phyloP scores from a whole-genome alignment of 202 grass and related monocot species.

The Musa balbisiana region DNA sequence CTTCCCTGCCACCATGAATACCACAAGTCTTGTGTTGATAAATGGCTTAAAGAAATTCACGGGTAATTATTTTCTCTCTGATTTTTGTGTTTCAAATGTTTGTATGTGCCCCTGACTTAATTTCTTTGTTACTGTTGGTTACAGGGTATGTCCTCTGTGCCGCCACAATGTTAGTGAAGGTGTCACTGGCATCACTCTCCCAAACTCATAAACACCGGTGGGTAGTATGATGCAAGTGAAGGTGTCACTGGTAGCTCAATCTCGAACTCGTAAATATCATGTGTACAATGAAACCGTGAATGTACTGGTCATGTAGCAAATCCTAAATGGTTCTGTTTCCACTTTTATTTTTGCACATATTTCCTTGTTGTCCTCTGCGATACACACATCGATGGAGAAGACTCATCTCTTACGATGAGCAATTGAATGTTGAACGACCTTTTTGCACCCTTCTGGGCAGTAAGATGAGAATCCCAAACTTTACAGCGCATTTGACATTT shows the following conservation, averaged over 20 bases:
- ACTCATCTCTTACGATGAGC: too few species aligned
- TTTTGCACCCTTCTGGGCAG: too few species aligned
- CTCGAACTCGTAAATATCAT: too few species aligned
- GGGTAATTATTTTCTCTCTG: conserved; percentile 33
- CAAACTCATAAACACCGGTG: too few species aligned
- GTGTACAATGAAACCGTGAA: background rate
- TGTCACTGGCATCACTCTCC: background rate
- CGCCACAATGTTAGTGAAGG: conserved; percentile 64
- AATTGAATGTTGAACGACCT: too few species aligned
- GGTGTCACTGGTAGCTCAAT: background rate
- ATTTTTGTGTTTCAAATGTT: background rate
- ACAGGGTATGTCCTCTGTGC: conserved; percentile 83
- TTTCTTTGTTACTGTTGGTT: background rate
- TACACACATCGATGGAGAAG: too few species aligned
- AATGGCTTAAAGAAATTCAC: conserved; percentile 98
- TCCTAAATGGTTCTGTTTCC: background rate
- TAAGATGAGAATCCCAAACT: too few species aligned
- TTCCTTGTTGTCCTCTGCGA: background rate
- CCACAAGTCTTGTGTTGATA: conserved; percentile 78
- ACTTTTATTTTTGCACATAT: background rate
- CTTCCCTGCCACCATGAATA: conserved; percentile 94
- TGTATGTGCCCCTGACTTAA: background rate
- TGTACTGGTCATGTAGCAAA: background rate
- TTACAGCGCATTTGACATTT: too few species aligned
- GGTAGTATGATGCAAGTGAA: too few species aligned